Conservation (phyloP, 1,284 basidiomycete genomes). For the Leccinum angustisporum region DNA sequence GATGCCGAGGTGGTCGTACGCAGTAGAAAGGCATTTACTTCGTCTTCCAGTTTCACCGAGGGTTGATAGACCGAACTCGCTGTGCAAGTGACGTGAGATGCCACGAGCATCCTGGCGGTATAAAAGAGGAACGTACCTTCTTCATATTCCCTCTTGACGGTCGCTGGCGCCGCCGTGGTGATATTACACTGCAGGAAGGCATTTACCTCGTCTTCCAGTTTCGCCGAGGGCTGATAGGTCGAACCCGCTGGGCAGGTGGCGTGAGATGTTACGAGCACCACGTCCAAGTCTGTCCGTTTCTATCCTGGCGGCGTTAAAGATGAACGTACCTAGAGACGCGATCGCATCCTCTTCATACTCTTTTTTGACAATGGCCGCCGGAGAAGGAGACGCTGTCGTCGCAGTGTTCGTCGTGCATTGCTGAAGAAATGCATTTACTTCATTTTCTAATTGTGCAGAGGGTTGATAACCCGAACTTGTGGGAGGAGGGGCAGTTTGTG, state of each 20-base stretch:
- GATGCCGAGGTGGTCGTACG: not conserved
- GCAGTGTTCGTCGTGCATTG: not conserved
- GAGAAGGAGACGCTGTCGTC: not conserved
- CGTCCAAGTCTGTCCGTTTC: not conserved
- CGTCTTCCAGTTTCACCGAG: not conserved
- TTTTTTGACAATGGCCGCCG: not conserved
- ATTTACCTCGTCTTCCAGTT: not conserved
- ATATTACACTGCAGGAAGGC: not conserved
- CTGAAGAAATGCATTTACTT: slow-evolving; percentile 10
- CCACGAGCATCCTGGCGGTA: not conserved
- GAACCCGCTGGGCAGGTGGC: not conserved
- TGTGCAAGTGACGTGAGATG: not conserved
- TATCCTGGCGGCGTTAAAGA: not conserved
- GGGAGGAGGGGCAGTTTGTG: not conserved
- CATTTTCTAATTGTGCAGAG: slow-evolving; percentile 6
- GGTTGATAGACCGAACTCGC: not conserved
- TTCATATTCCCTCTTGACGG: not conserved
- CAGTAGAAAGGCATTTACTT: not conserved
- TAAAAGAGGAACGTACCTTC: not conserved
- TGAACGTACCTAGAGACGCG: not conserved
- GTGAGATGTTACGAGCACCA: not conserved
- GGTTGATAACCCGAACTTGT: slow-evolving; percentile 12
- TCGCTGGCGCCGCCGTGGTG: not conserved
- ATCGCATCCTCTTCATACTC: not conserved
- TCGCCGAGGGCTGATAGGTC: not conserved